Percentiles rank a stretch among this genome's conserved stretches.
Conservation (phyloP, 352 stramenopile genomes). For the Globisporangium camurandrum region DNA sequence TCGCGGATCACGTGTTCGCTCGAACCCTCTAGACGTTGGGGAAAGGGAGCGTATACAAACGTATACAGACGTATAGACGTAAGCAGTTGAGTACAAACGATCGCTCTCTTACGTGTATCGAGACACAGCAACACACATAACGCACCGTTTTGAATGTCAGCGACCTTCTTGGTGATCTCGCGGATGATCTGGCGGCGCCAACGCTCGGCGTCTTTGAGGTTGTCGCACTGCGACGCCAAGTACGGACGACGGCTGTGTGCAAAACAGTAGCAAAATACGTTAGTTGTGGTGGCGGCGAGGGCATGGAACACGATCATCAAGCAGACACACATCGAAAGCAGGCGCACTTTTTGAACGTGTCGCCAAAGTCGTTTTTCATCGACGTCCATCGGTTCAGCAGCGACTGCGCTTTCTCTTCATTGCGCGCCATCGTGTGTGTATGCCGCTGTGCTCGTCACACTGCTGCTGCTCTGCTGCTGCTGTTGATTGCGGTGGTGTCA, state of each 20-base stretch:
- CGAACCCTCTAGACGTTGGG: conserved; percentile 59
- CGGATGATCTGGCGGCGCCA: conserved; percentile 91
- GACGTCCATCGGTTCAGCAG: conserved; percentile 98
- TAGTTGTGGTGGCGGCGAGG: no score
- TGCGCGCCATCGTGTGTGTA: conserved; percentile 90
- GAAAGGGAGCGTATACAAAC: neutral
- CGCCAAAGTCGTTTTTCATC: conserved; percentile 92
- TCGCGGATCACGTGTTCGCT: conserved; percentile 95
- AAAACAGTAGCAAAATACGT: no score
- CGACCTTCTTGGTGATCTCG: conserved; percentile 93
- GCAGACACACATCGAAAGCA: neutral
- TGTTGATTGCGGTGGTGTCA: neutral
- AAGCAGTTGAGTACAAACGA: no score
- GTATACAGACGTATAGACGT: no score
- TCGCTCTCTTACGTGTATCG: no score
- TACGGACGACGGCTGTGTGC: conserved; percentile 89
- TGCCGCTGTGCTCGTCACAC: neutral
- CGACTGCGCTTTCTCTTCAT: conserved; percentile 97
- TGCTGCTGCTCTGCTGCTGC: neutral
- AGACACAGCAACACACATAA: conserved; percentile 12
- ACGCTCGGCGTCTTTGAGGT: conserved; percentile 90
- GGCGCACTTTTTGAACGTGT: conserved; percentile 75
- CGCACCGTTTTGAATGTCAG: conserved; percentile 94
- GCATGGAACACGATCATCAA: neutral
- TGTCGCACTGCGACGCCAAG: conserved; percentile 91